Base-by-base conservation (phyloP, 495 filamentous ascomycete genomes). In the Hypoxylon fuscum region DNA sequence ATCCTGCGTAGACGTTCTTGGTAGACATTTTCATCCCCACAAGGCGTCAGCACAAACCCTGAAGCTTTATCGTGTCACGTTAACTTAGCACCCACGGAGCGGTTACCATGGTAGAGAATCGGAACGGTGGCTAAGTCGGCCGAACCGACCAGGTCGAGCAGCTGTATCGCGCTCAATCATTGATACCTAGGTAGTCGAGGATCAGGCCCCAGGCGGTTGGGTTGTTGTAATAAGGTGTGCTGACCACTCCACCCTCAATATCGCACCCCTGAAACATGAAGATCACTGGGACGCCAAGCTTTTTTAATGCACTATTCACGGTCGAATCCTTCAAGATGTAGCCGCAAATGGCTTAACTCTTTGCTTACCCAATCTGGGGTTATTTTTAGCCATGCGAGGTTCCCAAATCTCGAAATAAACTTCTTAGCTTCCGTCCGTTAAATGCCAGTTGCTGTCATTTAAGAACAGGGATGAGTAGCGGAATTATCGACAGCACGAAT, bases 241-340 rank as follows among this genome's bases (percentile, higher is more conserved):
- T 9, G 2, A 42, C 42, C n/a, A 12, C 46, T 3, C 31, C 10
- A 42, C 42, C 41, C 52, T 31, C 41, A 46, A 34, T 0, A 20
- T 6, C 31, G n/a, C 3, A 55, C 18, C 52, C 41, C 21, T 37
- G 32, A 55, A 55, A 17, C 21, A 55, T 29, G 20, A 43, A 21
- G 52, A 55, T 55, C 52, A 34, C 34, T 25, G 40, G 38, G 38
- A 55, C 40, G 51, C 40, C 31, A 55, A 44, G 51, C 51, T 45
- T 55, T 45, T 31, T 12, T n/a, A 23, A 46, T 55, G 12, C 40
- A 12, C 20, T 22, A 11, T 25, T 32, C 40, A 46, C 52, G 40
- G 52, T 12, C 23, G 11, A 55, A 55, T 55, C 52, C 52, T 38
- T 35, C 27, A 21, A n/a, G 31, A 34, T 34, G 41, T 21, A 55